Percentiles rank a stretch among this genome's conserved stretches.
Evolutionary conservation across 306 rosid species (phyloP).

Genomic region (Trifolium pratense): DNA sequence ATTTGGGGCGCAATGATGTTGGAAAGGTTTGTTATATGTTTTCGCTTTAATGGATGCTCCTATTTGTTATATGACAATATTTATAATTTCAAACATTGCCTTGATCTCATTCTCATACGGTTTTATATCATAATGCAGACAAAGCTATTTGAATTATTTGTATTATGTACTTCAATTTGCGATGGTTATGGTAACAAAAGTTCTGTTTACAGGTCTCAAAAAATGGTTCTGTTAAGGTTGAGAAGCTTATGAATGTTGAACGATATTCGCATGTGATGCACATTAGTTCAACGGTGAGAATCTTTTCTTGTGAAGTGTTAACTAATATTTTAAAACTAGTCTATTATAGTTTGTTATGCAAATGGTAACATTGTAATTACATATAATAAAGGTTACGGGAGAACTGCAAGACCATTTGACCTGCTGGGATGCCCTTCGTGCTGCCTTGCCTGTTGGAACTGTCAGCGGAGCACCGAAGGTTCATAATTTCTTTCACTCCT

Average conservation of each 20-base stretch:
- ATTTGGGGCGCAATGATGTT: conserved; percentile 90
- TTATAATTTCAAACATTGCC: background rate
- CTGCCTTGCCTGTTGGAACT: conserved; percentile 88
- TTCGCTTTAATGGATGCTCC: conserved; percentile 23
- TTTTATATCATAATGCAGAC: conserved; percentile 21
- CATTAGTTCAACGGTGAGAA: conserved; percentile 87
- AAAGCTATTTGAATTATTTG: conserved; percentile 19
- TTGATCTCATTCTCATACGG: background rate
- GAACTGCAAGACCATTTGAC: conserved; percentile 69
- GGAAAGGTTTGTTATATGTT: conserved; percentile 66
- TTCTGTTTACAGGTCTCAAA: conserved; percentile 63
- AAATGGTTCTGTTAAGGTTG: conserved; percentile 78
- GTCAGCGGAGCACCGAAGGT: conserved; percentile 97
- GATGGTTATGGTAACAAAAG: conserved; percentile 42
- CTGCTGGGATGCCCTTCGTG: conserved; percentile 78
- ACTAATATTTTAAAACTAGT: conserved; percentile 14
- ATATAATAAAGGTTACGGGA: conserved; percentile 77
- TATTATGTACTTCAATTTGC: conserved; percentile 20
- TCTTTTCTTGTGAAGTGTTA: background rate
- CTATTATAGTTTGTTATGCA: background rate
- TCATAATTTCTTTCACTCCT: background rate
- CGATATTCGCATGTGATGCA: conserved; percentile 94
- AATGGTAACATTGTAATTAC: conserved; percentile 4
- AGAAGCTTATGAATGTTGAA: conserved; percentile 75
- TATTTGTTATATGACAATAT: conserved; percentile 3